Evolutionary conservation across 2,329 filamentous ascomycete species (phyloP), one percentile per base, ranked within the genome.

Genomic region (Calonectria hawksworthii): DNA sequence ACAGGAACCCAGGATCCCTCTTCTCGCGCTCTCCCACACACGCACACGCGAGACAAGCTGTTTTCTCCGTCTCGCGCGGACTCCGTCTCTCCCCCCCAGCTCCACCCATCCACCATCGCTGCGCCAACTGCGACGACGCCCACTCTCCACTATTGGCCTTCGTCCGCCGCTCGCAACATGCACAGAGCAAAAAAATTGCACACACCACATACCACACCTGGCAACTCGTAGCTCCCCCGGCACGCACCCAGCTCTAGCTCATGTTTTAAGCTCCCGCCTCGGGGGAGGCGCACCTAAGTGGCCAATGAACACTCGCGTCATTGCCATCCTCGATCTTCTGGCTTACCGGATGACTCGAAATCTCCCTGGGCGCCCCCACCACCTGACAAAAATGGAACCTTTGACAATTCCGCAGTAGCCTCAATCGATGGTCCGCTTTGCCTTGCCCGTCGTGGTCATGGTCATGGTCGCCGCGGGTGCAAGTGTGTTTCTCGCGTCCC

Each of bases 301-400:
- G 36, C 73, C 73, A 75, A 73, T 75, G 23, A 14, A 14, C 47
- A 44, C 70, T n/a, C 52, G 23, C n/a, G 38, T 61, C 66, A 41
- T 51, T 32, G 51, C 68, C 18, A 38, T 34, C 50, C 32, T 23
- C 51, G 23, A 26, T 52, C 54, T 26, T 32, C 44, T 64, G 52
- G 56, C 70, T 65, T 34, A 51, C 74, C 74, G 70, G 70, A 75
- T 75, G 74, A 75, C 74, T 75, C 74, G 74, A 73, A 66, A 23
- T 50, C 51, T 56, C 65, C 18, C 38, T 36, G 10, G 3, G 28
- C 1, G 47, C 28, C 74, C 72, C 74, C 68, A 67, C 74, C n/a
- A 13, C 70, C 36, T 75, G 74, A 75, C 74, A 75, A 70, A 67
- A 38, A 21, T 50, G 52, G 30, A 23, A 47, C 2, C 13, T 51